Evolutionary conservation across 2,329 filamentous ascomycete genomes (phyloP).

Genomic region (Colletotrichum noveboracense): DNA sequence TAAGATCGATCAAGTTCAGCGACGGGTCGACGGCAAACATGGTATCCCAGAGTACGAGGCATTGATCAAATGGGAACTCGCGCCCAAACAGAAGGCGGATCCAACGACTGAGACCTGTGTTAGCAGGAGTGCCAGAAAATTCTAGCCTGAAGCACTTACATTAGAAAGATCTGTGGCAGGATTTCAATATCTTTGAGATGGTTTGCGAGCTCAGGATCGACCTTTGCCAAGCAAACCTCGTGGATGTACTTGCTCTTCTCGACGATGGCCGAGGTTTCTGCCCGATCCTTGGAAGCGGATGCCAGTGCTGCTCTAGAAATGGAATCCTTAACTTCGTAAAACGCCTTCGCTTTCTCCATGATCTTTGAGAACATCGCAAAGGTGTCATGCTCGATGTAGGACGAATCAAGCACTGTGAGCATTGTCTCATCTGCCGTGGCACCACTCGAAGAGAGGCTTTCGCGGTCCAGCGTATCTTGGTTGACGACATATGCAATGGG

Average conservation of each 20-base stretch:
- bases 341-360: constrained; percentile 86
- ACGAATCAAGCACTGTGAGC: constrained; percentile 70
- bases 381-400: constrained; percentile 87
- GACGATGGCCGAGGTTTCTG: constrained; percentile 72
- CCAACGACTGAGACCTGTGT: constrained; percentile 71
- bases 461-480: constrained; percentile 74
- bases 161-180: constrained; percentile 94
- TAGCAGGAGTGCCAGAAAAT: neutral
- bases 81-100: constrained; percentile 90
- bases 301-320: constrained; percentile 21
- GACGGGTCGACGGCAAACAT: constrained; percentile 86
- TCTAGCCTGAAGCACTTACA: constrained; percentile 57
- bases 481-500: constrained; percentile 87
- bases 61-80: constrained; percentile 88
- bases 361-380: constrained; percentile 85
- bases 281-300: constrained; percentile 25
- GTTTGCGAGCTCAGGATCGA: constrained; percentile 82
- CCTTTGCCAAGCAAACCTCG: constrained; percentile 75
- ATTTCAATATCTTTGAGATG: constrained; percentile 87
- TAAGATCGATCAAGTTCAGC: constrained; percentile 81
- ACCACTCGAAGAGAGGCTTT: constrained; percentile 34
- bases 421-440: constrained; percentile 56
- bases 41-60: constrained; percentile 87
- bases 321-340: constrained; percentile 76
- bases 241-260: constrained; percentile 87